Base-by-base conservation (phyloP, 768 basidiomycete species). In the Kwoniella bestiolae region DNA sequence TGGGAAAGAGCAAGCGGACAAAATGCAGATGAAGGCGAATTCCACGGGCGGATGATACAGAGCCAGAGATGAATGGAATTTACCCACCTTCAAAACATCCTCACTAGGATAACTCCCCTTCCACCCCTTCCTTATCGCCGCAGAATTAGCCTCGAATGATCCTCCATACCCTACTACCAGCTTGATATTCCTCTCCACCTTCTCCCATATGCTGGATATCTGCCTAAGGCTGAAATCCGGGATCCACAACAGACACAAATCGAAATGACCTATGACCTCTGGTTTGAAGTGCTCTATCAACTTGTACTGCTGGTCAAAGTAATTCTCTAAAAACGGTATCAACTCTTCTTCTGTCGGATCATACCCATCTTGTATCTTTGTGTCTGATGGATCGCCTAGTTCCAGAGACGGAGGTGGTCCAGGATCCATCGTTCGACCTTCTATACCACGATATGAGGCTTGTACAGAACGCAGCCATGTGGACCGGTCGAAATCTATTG, bases 41-140 rank as follows among this genome's bases (percentile, higher is more conserved):
- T n/a, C 21, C 58, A n/a, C n/a, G n/a, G n/a, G n/a, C n/a, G n/a
- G n/a, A n/a, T n/a, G n/a, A n/a, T n/a, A n/a, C n/a, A n/a, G n/a
- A n/a, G n/a, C n/a, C n/a, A n/a, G n/a, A n/a, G n/a, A n/a, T n/a
- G n/a, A n/a, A n/a, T n/a, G n/a, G n/a, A n/a, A n/a, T 32, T n/a
- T 1, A 81, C 86, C 75, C 70, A 90, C 94, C 83, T 88, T 77
- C 11, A 91, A 82, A 14, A 95, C 85, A 69, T 96, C 93, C 60
- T 81, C 79, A 1, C 86, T 91, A 0, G 96, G 95, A 81, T 94
- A 98, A 3, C 90, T 86, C 2, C 87, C 86, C 9, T 82, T 79
- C 96, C 96, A 98, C 12, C 89, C 87, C 77, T 98, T 99, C 73
- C 93, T 83, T 76, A 97, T 88, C 8, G 94, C 93, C 9, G 96